A percentile compares a stretch with the other conserved stretches of the same genome.
These are phyloP conservation scores for Nitzschia sp. DNA, from an alignment of 108 stramenopile species.

Conservation along the genomic window DNA sequence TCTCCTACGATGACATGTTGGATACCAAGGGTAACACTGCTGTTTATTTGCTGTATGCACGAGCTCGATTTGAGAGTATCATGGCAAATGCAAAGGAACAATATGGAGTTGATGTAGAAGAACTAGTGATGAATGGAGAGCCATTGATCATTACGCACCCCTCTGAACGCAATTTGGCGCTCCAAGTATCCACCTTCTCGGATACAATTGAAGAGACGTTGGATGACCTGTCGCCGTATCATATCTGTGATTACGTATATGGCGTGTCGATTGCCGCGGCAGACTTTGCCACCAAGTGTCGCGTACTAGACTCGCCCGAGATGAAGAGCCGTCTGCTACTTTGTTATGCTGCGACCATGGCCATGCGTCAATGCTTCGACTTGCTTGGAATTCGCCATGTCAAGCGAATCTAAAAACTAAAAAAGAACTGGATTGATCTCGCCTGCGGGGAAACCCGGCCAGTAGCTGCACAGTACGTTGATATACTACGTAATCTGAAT, in stretches of 20 bases:
- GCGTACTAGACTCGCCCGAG: slow-evolving; percentile 85
- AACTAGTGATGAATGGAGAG: slow-evolving; percentile 53
- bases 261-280: slow-evolving; percentile 85
- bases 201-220: slow-evolving; percentile 82
- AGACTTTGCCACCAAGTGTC: slow-evolving; percentile 96
- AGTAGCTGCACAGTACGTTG: too few species aligned
- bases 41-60: slow-evolving; percentile 97
- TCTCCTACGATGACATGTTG: slow-evolving; percentile 99
- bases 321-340: slow-evolving; percentile 93
- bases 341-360: slow-evolving; percentile 86
- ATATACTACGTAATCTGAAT: too few species aligned
- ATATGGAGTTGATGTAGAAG: slow-evolving; percentile 74
- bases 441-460: too few species aligned
- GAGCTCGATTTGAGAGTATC: slow-evolving; percentile 96
- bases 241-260: slow-evolving; percentile 96
- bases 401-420: slow-evolving; percentile 61
- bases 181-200: slow-evolving; percentile 83
- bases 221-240: slow-evolving; percentile 90
- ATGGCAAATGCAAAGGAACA: slow-evolving; percentile 89
- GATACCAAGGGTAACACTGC: slow-evolving; percentile 99
- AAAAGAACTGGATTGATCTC: too few species aligned
- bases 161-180: slow-evolving; percentile 91
- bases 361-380: slow-evolving; percentile 91
- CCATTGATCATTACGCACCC: slow-evolving; percentile 72
- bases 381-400: slow-evolving; percentile 85